These are phyloP conservation scores for Phytophthora litchii DNA, from an alignment of 352 stramenopile genomes.

Conservation along the genomic window DNA sequence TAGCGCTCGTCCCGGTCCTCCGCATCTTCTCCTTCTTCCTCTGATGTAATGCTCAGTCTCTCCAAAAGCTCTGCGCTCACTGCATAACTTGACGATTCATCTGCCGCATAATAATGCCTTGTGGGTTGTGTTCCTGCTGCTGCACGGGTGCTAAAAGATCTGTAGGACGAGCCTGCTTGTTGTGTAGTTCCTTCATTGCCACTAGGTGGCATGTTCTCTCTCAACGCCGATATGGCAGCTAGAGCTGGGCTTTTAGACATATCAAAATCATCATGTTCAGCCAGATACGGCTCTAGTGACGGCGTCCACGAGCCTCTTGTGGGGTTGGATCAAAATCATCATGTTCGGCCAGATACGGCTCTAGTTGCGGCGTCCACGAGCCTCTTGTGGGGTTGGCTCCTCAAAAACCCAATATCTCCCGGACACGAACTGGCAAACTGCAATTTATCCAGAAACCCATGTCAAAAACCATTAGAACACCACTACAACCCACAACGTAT, in stretches of 20 bases:
- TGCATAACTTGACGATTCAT: conserved; percentile 37
- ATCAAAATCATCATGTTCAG: conserved; percentile 64
- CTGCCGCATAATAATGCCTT: conserved; percentile 38
- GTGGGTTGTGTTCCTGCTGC: conserved; percentile 24
- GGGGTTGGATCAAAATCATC: conserved; percentile 67
- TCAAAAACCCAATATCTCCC: conserved; percentile 65
- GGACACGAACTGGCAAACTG: conserved; percentile 78
- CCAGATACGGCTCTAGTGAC: conserved; percentile 26
- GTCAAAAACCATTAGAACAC: conserved; percentile 14
- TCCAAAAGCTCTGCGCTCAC: conserved; percentile 44
- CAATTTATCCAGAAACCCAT: conserved; percentile 5
- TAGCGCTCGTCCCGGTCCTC: conserved; percentile 37
- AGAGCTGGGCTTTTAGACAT: conserved; percentile 73
- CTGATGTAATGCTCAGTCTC: conserved; percentile 42
- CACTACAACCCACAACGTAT: conserved; percentile 2
- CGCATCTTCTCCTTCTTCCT: conserved; percentile 33
- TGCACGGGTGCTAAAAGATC: conserved; percentile 27
- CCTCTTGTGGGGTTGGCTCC: conserved; percentile 38
- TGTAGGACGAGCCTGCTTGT: conserved; percentile 23
- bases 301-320: conserved; percentile 51
- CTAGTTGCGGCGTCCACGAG: conserved; percentile 48
- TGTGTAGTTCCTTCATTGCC: conserved; percentile 21
- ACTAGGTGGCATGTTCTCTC: conserved; percentile 38
- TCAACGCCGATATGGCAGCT: conserved; percentile 66
- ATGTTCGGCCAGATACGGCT: conserved; percentile 30